Evolutionary conservation across 2,329 filamentous ascomycete genomes (phyloP).

Genomic region (Coniochaeta ligniaria): DNA sequence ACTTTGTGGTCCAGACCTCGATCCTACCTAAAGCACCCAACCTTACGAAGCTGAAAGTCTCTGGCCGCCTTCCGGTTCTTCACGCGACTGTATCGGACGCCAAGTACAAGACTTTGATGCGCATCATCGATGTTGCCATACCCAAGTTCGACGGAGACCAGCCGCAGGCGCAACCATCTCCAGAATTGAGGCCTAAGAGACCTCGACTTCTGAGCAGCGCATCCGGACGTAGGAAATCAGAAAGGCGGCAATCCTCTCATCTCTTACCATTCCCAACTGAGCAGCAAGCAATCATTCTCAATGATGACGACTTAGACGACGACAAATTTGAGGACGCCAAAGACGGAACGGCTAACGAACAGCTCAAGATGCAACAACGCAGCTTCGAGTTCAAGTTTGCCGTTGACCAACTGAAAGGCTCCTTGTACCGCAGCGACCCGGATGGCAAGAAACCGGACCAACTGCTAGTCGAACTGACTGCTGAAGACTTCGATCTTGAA

Average conservation of each 20-base stretch:
- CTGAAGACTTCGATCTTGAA: slow-evolving; percentile 79
- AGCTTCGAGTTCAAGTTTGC: slow-evolving; percentile 97
- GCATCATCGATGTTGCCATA: slow-evolving; percentile 87
- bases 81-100: slow-evolving; percentile 88
- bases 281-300: slow-evolving; percentile 69
- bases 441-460: slow-evolving; percentile 69
- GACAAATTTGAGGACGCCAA: slow-evolving; percentile 61
- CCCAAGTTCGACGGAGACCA: slow-evolving; percentile 62
- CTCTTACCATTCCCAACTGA: slow-evolving; percentile 59
- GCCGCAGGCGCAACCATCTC: slow-evolving; percentile 15
- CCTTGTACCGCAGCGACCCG: slow-evolving; percentile 79
- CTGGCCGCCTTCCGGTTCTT: slow-evolving; percentile 83
- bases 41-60: slow-evolving; percentile 83
- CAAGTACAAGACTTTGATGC: slow-evolving; percentile 98
- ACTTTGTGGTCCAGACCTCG: slow-evolving; percentile 92
- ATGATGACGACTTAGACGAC: slow-evolving; percentile 60
- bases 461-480: slow-evolving; percentile 83
- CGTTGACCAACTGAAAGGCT: slow-evolving; percentile 89
- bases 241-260: slow-evolving; percentile 51
- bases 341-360: slow-evolving; percentile 46
- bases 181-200: slow-evolving; percentile 23
- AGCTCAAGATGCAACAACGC: slow-evolving; percentile 73
- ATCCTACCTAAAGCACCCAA: slow-evolving; percentile 96
- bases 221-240: slow-evolving; percentile 37
- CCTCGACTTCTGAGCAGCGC: slow-evolving; percentile 38